Percentiles rank a stretch among this genome's conserved stretches.
These are phyloP conservation scores for Danielozyma ontarioensis DNA, from an alignment of 805 yeast species.

Conservation along the genomic window DNA sequence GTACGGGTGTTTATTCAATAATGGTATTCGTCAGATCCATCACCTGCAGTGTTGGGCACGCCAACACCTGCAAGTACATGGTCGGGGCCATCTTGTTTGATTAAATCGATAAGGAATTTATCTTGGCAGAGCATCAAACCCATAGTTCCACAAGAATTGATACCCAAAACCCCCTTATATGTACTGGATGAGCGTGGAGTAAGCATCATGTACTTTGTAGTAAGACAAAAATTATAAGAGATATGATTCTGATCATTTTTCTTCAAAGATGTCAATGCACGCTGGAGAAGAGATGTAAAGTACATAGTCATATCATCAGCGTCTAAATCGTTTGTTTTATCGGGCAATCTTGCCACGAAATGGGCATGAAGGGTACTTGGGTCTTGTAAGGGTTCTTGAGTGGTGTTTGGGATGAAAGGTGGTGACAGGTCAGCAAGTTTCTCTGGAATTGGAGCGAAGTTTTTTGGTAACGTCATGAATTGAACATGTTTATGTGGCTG, in stretches of 20 bases:
- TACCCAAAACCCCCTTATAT: constrained; percentile 48
- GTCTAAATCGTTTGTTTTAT: constrained; percentile 33
- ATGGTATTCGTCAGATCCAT: constrained; percentile 58
- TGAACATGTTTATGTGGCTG: constrained; percentile 92
- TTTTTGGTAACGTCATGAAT: constrained; percentile 63
- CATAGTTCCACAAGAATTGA: constrained; percentile 76
- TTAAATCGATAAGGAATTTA: constrained; percentile 45
- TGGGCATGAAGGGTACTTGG: constrained; percentile 74
- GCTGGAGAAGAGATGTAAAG: constrained; percentile 67
- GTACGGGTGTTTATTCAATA: constrained; percentile 30
- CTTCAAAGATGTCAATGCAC: constrained; percentile 62
- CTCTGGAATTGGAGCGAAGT: constrained; percentile 56
- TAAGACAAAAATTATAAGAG: constrained; percentile 79
- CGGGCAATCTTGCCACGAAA: constrained; percentile 61
- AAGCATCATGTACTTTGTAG: constrained; percentile 75
- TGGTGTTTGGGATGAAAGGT: constrained; percentile 50
- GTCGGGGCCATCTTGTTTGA: constrained; percentile 43
- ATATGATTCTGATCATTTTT: constrained; percentile 42
- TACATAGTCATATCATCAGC: constrained; percentile 61
- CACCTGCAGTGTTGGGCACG: constrained; percentile 55
- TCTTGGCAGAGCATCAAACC: constrained; percentile 78
- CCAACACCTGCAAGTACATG: constrained; percentile 62
- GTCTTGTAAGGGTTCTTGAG: constrained; percentile 56
- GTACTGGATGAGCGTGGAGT: constrained; percentile 71
- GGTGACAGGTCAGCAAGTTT: constrained; percentile 33